Percentiles rank a stretch among this genome's conserved stretches.
Evolutionary conservation across 2,329 filamentous ascomycete species (phyloP).

Genomic region (Penicillium sp.): DNA sequence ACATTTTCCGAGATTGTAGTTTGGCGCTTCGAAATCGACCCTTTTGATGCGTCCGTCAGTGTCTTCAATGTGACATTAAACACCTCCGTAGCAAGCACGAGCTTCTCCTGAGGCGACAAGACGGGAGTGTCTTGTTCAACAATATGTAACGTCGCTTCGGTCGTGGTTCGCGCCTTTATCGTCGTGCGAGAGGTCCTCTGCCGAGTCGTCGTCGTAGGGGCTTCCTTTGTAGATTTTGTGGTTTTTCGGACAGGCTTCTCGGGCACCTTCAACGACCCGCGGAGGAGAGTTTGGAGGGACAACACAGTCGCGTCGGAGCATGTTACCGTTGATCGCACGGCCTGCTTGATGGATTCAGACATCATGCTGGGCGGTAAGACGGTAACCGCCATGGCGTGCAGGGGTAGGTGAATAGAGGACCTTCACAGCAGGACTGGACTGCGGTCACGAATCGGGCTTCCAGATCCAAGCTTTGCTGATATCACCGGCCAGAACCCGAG

Average conservation of each 20-base stretch:
- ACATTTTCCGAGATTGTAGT: constrained; percentile 30
- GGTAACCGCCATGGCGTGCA: constrained; percentile 37
- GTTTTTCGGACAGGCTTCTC: constrained; percentile 31
- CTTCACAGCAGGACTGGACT: constrained; percentile 17
- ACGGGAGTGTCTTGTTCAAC: constrained; percentile 32
- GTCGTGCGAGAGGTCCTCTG: constrained; percentile 30
- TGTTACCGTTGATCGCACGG: constrained; percentile 57
- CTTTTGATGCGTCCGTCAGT: constrained; percentile 45
- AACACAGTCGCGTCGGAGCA: constrained; percentile 54
- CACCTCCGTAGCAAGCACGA: constrained; percentile 50
- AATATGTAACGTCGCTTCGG: constrained; percentile 32
- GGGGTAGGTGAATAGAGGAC: constrained; percentile 10
- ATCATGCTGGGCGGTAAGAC: constrained; percentile 37
- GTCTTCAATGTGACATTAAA: constrained; percentile 51
- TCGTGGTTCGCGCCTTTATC: constrained; percentile 32
- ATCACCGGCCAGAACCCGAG: constrained; percentile 21
- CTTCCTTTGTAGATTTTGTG: constrained; percentile 32
- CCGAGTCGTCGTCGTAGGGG: constrained; percentile 26
- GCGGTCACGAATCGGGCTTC: constrained; percentile 21
- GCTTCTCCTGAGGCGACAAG: constrained; percentile 44
- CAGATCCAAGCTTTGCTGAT: constrained; percentile 29
- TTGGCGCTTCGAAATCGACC: constrained; percentile 21
- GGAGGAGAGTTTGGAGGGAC: constrained; percentile 46
- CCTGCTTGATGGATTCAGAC: constrained; percentile 56
- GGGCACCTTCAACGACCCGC: constrained; percentile 29